Percentiles rank a stretch among this genome's conserved stretches.
These are phyloP conservation scores for Erythrobasidium yunnanense DNA, from an alignment of 768 basidiomycete genomes.

Conservation along the genomic window DNA sequence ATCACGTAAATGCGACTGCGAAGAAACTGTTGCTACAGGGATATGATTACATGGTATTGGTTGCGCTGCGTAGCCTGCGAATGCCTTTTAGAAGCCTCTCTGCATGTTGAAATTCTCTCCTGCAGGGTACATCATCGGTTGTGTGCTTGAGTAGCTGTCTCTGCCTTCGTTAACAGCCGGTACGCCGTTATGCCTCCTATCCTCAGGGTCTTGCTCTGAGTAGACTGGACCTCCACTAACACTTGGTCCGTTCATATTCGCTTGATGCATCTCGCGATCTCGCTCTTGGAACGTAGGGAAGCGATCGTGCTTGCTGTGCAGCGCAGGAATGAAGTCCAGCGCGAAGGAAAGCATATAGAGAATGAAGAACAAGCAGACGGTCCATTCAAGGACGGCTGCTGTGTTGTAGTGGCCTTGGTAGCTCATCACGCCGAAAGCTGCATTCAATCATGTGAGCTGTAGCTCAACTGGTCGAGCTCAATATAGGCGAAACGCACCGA, in stretches of 20 bases:
- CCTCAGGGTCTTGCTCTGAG: background rate
- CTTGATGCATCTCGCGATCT: background rate
- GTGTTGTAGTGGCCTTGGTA: background rate
- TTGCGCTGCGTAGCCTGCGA: background rate
- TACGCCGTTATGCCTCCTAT: background rate
- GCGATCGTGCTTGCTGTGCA: constrained; percentile 19
- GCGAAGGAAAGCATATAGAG: constrained; percentile 63
- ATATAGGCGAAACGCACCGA: constrained; percentile 41
- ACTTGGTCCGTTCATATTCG: background rate
- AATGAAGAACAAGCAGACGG: constrained; percentile 59
- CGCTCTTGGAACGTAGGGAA: constrained; percentile 14
- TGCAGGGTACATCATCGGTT: background rate
- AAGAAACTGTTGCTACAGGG: background rate
- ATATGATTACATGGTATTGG: too few species aligned
- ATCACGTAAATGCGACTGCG: background rate
- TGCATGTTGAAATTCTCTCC: background rate
- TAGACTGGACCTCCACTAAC: background rate
- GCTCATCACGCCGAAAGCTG: constrained; percentile 46
- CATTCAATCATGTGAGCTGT: background rate
- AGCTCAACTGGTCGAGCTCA: background rate
- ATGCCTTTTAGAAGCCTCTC: background rate
- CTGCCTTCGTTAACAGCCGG: background rate
- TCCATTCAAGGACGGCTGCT: constrained; percentile 62
- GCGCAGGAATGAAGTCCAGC: constrained; percentile 46
- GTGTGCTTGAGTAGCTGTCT: background rate